Percentiles rank a stretch among this genome's conserved stretches.
Evolutionary conservation across 2,329 filamentous ascomycete species (phyloP).

Genomic region (Penicillium sp.): DNA sequence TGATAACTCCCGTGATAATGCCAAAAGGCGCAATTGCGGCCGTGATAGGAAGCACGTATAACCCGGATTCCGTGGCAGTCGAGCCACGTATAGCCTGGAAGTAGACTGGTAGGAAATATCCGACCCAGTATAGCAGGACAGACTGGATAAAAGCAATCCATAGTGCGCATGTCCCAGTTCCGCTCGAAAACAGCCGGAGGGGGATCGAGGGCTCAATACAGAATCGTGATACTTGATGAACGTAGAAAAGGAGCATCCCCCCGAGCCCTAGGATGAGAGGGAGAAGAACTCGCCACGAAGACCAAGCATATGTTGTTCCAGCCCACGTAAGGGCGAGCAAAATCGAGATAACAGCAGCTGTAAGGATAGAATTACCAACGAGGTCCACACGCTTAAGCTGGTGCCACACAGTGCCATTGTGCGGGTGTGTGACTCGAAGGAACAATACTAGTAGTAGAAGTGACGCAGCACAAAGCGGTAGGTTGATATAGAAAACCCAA

Average conservation of each 20-base stretch:
- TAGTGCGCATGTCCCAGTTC: background rate
- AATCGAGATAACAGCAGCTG: constrained; percentile 27
- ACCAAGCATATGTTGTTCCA: constrained; percentile 32
- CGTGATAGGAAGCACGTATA: constrained; percentile 32
- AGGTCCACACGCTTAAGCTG: constrained; percentile 26
- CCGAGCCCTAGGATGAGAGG: constrained; percentile 30
- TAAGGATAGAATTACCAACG: constrained; percentile 30
- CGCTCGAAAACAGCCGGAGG: background rate
- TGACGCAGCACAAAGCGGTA: background rate
- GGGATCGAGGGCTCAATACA: constrained; percentile 2
- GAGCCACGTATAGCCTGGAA: constrained; percentile 44
- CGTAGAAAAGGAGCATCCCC: constrained; percentile 31
- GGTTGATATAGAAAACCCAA: constrained; percentile 12
- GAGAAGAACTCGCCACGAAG: constrained; percentile 28
- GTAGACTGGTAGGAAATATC: constrained; percentile 46
- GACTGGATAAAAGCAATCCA: constrained; percentile 16
- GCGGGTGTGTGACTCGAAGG: constrained; percentile 12
- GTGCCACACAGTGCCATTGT: background rate
- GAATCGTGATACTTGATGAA: background rate
- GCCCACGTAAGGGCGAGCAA: constrained; percentile 34
- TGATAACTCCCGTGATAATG: constrained; percentile 30
- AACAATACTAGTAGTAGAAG: constrained; percentile 1
- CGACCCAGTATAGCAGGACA: constrained; percentile 14
- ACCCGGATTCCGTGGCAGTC: constrained; percentile 33
- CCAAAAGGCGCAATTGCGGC: constrained; percentile 26